Percentiles rank a stretch among this genome's conserved stretches.
phyloP scores from a whole-genome alignment of 106 monocot species.

The Dendrobium officinale region DNA sequence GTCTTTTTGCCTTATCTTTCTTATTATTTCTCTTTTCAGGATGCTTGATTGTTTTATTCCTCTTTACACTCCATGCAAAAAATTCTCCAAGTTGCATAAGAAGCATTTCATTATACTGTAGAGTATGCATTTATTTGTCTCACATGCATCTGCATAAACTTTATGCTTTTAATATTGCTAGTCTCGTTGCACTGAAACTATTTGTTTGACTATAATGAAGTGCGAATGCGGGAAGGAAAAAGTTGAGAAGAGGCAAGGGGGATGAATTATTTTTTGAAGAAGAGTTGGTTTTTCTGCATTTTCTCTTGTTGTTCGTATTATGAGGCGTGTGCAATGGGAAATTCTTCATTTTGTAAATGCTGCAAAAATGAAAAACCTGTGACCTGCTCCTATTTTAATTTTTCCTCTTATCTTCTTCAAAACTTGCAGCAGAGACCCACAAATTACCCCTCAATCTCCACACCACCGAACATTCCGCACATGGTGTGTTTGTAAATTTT shows the following conservation, averaged over 20 bases:
- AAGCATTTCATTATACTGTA: not conserved
- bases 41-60: not conserved
- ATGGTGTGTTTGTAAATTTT: too few relatives aligned
- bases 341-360: too few relatives aligned
- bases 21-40: not conserved
- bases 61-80: not conserved
- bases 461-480: too few relatives aligned
- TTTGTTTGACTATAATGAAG: not conserved
- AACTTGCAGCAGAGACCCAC: too few relatives aligned
- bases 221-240: not conserved
- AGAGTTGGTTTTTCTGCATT: not conserved
- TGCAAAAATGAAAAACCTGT: too few relatives aligned
- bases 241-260: not conserved
- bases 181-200: not conserved
- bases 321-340: too few relatives aligned
- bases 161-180: not conserved
- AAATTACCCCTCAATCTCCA: too few relatives aligned
- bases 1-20: not conserved
- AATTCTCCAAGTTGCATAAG: not conserved
- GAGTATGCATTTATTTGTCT: not conserved
- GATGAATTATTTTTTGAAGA: not conserved
- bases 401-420: too few relatives aligned
- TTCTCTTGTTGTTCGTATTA: too few relatives aligned
- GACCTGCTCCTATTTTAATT: too few relatives aligned
- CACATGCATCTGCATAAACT: not conserved